A percentile compares a stretch with the other conserved stretches of the same genome.
phyloP scores from a whole-genome alignment of 148 eudicot species.

The Camellia granthamiana region DNA sequence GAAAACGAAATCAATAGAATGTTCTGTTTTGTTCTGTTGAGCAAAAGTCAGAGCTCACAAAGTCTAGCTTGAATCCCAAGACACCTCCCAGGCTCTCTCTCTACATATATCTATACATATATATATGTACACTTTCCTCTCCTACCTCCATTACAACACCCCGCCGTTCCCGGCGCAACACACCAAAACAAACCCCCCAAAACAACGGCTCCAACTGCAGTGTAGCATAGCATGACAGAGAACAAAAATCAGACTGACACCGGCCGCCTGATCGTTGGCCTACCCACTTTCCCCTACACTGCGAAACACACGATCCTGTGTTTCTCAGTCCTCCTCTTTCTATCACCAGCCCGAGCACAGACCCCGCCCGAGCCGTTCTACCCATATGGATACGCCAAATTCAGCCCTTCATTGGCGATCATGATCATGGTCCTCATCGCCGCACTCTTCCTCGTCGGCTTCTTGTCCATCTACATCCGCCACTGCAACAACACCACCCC shows the following conservation, averaged over 20 bases:
- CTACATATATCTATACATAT: neutral
- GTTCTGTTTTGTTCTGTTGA: too few species aligned
- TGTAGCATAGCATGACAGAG: neutral
- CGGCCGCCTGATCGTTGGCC: neutral
- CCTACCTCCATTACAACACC: neutral
- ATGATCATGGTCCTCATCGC: conserved; percentile 48
- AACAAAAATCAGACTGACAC: neutral
- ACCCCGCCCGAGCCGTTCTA: neutral
- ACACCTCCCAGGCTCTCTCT: neutral
- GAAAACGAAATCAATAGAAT: too few species aligned
- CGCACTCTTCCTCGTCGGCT: conserved; percentile 59
- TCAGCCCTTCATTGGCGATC: conserved; percentile 57
- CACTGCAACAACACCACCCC: conserved; percentile 37
- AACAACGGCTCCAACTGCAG: neutral
- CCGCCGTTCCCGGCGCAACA: neutral
- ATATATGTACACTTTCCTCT: neutral
- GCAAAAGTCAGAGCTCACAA: conserved; percentile 12
- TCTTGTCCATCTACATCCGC: conserved; percentile 68
- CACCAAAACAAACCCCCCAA: too few species aligned
- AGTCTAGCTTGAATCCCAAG: neutral
- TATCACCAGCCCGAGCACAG: conserved; percentile 25
- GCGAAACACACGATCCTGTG: neutral
- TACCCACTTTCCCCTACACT: neutral
- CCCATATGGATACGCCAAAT: conserved; percentile 5
- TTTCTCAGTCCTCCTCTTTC: neutral